Evolutionary conservation across 2,329 filamentous ascomycete species (phyloP), one percentile per base, ranked within the genome.

Genomic region (Fusarium sp.): DNA sequence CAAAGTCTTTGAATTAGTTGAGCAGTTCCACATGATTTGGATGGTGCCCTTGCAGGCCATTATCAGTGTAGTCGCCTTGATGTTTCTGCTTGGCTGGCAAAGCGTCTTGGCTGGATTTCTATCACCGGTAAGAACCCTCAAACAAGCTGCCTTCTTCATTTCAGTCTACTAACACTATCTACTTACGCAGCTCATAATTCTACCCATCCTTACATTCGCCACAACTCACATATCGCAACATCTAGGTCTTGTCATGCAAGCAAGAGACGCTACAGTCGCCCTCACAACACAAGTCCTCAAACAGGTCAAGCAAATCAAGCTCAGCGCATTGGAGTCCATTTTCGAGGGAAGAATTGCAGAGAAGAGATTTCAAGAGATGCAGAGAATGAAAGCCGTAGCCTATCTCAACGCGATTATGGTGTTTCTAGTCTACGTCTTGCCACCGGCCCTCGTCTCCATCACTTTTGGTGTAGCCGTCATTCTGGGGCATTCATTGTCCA

Each of bases 51-150:
- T 43, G 14, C 40, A 43, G 10, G 40, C 22, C 6, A 13, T 11
- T 9, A 26, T 43, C 10, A 43, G 40, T 17, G 17, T 51, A 1
- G 22, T 39, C 7, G 34, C 49, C 9, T 15, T 51, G 13, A 9
- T 40, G 4, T n/a, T 39, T 28, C 49, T 51, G 6, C 34, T 51
- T n/a, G 36, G 34, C 17, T 51, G 49, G 49, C 49, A 40, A 38
- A 50, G 46, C 15, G 40, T 43, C 18, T 43, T 43, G 20, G 40
- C 22, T 13, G 40, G 40, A 24, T 43, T 26, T 24, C 7, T 26
- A 8, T 43, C 22, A 6, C 13, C 40, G 6, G 40, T 26, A 43
- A 28, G 7, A 10, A 28, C 3, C 26, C 26, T 9, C 7, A 8
- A 8, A 10, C 26, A 28, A 28, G 26, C 26, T 10, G 6, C 2